Percentiles rank a stretch among this genome's conserved stretches.
phyloP scores from a whole-genome alignment of 257 asterid genomes.

The Gardenia jasminoides region DNA sequence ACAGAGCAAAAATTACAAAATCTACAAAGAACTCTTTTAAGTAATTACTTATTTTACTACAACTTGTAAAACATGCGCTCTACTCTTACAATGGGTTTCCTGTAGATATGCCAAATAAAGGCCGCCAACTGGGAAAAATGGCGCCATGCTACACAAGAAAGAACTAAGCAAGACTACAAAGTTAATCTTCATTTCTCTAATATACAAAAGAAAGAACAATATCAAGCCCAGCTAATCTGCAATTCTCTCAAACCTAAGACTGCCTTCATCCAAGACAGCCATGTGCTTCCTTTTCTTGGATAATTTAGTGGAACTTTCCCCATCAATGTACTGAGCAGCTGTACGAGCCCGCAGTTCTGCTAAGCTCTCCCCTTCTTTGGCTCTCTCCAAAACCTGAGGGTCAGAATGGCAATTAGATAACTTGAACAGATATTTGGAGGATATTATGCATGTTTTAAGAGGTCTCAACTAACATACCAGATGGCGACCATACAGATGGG shows the following conservation, averaged over 20 bases:
- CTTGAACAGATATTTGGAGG: background rate
- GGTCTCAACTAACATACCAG: constrained; percentile 52
- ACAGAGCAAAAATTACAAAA: no score
- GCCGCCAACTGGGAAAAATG: constrained; percentile 13
- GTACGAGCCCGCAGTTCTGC: constrained; percentile 84
- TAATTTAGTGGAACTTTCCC: constrained; percentile 38
- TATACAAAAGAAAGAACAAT: background rate
- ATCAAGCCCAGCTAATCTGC: constrained; percentile 10
- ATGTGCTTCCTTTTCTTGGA: constrained; percentile 66
- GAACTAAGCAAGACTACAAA: background rate
- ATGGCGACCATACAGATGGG: constrained; percentile 97
- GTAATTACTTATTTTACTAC: no score
- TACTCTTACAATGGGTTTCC: no score
- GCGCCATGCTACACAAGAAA: constrained; percentile 7
- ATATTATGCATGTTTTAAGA: background rate
- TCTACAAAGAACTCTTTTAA: no score
- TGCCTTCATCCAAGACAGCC: constrained; percentile 60
- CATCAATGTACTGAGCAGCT: constrained; percentile 67
- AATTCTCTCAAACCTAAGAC: constrained; percentile 51
- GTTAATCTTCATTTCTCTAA: background rate
- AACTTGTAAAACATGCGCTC: no score
- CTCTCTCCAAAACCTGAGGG: constrained; percentile 85
- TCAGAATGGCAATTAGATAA: constrained; percentile 14
- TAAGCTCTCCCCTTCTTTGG: constrained; percentile 92
- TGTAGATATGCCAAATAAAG: background rate